These are phyloP conservation scores for Micractinium sp. DNA, from an alignment of 139 green algal genomes.

Conservation along the genomic window DNA sequence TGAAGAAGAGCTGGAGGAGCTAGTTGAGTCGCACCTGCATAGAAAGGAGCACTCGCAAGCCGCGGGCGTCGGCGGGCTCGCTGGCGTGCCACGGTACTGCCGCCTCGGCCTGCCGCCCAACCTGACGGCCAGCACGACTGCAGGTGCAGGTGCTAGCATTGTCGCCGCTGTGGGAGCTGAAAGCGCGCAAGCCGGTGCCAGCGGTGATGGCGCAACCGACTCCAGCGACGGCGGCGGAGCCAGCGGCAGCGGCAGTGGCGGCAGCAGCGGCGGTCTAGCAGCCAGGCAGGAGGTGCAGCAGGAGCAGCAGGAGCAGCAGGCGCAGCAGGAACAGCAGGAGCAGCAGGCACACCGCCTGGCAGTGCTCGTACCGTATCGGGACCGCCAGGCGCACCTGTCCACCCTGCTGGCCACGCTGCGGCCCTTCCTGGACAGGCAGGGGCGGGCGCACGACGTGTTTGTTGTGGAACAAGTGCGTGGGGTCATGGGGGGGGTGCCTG, in stretches of 20 bases:
- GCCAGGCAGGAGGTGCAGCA: background rate
- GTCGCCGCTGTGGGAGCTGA: too few relatives aligned
- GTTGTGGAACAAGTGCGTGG: constrained; percentile 46
- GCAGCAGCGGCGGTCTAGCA: background rate
- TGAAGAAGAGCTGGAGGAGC: constrained; percentile 10
- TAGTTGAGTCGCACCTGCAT: background rate
- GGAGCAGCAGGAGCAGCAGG: background rate
- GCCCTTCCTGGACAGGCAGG: constrained; percentile 30
- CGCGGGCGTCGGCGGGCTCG: background rate
- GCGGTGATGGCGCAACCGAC: too few relatives aligned
- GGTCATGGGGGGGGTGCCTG: too few relatives aligned
- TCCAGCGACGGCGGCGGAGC: too few relatives aligned
- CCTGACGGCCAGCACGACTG: background rate
- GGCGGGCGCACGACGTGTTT: constrained; percentile 38
- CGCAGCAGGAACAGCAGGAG: background rate
- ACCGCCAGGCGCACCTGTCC: constrained; percentile 33
- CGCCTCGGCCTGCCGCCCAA: constrained; percentile 10
- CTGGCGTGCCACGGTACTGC: constrained; percentile 8
- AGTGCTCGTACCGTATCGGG: constrained; percentile 48
- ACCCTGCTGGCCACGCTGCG: constrained; percentile 36
- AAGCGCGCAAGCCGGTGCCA: too few relatives aligned
- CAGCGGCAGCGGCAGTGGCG: background rate
- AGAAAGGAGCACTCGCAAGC: background rate
- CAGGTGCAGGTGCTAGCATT: background rate
- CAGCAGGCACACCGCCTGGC: constrained; percentile 44